phyloP scores from a whole-genome alignment of 2,329 filamentous ascomycete genomes.

The Aspergillus sp. region DNA sequence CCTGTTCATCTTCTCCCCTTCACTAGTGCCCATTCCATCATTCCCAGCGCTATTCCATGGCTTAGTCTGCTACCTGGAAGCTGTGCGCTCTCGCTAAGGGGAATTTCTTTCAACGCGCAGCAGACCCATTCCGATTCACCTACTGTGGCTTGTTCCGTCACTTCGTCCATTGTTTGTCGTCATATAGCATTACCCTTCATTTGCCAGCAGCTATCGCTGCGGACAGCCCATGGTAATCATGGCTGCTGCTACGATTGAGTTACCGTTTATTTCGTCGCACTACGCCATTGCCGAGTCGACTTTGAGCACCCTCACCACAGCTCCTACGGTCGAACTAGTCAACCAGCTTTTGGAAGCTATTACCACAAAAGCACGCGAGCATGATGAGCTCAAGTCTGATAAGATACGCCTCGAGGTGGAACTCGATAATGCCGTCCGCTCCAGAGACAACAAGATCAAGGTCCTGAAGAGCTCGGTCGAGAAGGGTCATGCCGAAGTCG shows the following conservation, averaged over 20 bases:
- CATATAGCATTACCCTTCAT: slow-evolving; percentile 8
- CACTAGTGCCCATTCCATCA: slow-evolving; percentile 6
- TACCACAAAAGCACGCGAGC: slow-evolving; percentile 76
- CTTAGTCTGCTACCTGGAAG: slow-evolving; percentile 16
- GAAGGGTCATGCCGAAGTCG: slow-evolving; percentile 79
- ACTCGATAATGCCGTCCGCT: slow-evolving; percentile 84
- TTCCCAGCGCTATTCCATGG: slow-evolving; percentile 18
- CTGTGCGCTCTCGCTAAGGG: neutral
- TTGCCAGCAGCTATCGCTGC: slow-evolving; percentile 23
- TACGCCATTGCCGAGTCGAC: slow-evolving; percentile 60
- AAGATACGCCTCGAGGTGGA: slow-evolving; percentile 91
- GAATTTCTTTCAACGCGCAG: neutral
- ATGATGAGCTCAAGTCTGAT: slow-evolving; percentile 78
- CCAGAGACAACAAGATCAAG: slow-evolving; percentile 78
- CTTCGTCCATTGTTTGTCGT: neutral
- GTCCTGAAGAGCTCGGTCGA: slow-evolving; percentile 79
- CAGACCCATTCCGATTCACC: neutral
- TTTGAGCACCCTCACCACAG: slow-evolving; percentile 57
- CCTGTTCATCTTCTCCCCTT: slow-evolving; percentile 8
- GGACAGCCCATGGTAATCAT: slow-evolving; percentile 41
- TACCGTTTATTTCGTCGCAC: slow-evolving; percentile 61
- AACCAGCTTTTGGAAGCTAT: slow-evolving; percentile 73
- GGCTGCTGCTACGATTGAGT: slow-evolving; percentile 59
- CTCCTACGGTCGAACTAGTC: slow-evolving; percentile 75
- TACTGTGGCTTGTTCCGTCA: neutral